Conservation (phyloP, 2,329 filamentous ascomycete species). For the Pseudodiploospora longispora region DNA sequence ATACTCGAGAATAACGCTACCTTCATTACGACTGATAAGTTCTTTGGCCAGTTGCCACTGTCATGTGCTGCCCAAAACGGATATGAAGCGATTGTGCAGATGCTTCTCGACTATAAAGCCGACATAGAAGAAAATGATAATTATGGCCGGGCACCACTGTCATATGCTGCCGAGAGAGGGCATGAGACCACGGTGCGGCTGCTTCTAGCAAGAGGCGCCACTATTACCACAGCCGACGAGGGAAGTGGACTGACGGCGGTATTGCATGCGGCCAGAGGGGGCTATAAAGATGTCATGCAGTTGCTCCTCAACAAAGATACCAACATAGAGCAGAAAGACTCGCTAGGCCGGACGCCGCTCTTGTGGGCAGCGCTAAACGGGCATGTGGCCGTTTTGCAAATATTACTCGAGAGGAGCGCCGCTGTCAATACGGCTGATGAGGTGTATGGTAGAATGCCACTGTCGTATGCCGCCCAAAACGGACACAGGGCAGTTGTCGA, state of each 20-base stretch:
- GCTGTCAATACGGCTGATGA: not conserved
- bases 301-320: conserved; percentile 7
- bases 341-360: not conserved
- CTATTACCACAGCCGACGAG: not conserved
- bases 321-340: conserved; percentile 4
- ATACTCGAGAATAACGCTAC: conserved; percentile 7
- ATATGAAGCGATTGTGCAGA: conserved; percentile 5
- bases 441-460: not conserved
- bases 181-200: conserved; percentile 1
- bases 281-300: conserved; percentile 7
- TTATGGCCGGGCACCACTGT: not conserved
- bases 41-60: conserved; percentile 1
- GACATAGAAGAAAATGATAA: not conserved
- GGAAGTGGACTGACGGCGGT: not conserved
- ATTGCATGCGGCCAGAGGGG: not conserved
- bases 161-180: not conserved
- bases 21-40: conserved; percentile 3
- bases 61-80: conserved; percentile 5
- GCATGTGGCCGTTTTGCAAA: not conserved
- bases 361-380: not conserved
- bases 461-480: conserved; percentile 1
- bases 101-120: not conserved
- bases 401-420: conserved; percentile 5
- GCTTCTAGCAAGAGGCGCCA: not conserved
- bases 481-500: conserved; percentile 9